These are phyloP conservation scores for Cyclotella distinguenda DNA, from an alignment of 108 stramenopile genomes.

Conservation along the genomic window DNA sequence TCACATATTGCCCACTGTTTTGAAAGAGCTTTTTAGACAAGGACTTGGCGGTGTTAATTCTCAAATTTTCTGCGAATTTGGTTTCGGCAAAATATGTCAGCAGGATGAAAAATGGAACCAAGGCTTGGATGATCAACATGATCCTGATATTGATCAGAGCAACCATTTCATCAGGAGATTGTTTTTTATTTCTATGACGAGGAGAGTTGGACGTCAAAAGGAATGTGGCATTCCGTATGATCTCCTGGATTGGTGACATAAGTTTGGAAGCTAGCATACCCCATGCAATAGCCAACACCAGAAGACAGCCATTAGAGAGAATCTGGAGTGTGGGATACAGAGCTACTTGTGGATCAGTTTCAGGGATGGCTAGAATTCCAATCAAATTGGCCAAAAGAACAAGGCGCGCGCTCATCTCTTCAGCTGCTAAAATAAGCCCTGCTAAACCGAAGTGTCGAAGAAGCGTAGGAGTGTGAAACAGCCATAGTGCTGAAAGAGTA, in stretches of 20 bases:
- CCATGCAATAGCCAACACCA: conserved; percentile 16
- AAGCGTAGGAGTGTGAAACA: conserved; percentile 42
- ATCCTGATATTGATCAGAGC: conserved; percentile 31
- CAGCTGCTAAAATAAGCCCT: conserved; percentile 20
- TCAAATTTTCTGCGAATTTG: conserved; percentile 14
- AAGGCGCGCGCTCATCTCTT: conserved; percentile 35
- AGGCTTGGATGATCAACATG: conserved; percentile 38
- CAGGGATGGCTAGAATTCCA: conserved; percentile 13
- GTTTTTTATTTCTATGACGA: conserved; percentile 23
- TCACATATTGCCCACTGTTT: conserved; percentile 33
- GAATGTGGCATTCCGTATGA: conserved; percentile 38
- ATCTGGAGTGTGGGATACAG: conserved; percentile 3
- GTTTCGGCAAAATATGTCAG: conserved; percentile 27
- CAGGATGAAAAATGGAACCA: conserved; percentile 33
- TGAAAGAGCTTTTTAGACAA: conserved; percentile 37
- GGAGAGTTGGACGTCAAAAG: conserved; percentile 25
- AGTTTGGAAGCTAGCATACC: conserved; percentile 27
- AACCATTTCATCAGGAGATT: conserved; percentile 26
- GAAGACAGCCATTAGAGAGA: conserved; percentile 17
- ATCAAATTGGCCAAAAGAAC: conserved; percentile 29
- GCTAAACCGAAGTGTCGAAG: conserved; percentile 30
- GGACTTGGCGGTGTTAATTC: conserved; percentile 5
- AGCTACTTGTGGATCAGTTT: conserved; percentile 1
- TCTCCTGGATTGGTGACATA: conserved; percentile 32
- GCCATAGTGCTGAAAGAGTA: conserved; percentile 31